A percentile compares a stretch with the other conserved stretches of the same genome.
phyloP scores from a whole-genome alignment of 441 rosid genomes.

The Adansonia madagascariensis region DNA sequence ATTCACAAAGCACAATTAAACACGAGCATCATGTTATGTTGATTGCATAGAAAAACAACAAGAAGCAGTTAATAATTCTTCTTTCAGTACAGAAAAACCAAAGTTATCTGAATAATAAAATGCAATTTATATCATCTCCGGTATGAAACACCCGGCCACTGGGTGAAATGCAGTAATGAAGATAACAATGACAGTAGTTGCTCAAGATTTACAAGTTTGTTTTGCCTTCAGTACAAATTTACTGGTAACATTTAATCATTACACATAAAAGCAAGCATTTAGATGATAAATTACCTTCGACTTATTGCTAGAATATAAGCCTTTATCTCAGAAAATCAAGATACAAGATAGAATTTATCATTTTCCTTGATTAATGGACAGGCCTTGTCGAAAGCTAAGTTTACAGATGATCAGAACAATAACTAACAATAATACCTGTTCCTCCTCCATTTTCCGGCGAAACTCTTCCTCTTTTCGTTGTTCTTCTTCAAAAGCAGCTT shows the following conservation, averaged over 20 bases:
- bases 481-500: slow-evolving; percentile 79
- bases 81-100: not conserved
- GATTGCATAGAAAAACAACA: not conserved
- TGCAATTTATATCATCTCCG: not conserved
- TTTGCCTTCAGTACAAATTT: slow-evolving; percentile 5
- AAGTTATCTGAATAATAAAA: not conserved
- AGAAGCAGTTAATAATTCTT: not conserved
- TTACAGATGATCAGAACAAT: not conserved
- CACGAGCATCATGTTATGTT: not conserved
- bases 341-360: not conserved
- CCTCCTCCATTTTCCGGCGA: slow-evolving; percentile 76
- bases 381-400: not conserved
- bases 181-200: not conserved
- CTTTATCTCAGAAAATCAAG: not conserved
- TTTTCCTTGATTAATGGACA: not conserved
- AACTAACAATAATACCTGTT: slow-evolving; percentile 54
- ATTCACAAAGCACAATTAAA: not conserved
- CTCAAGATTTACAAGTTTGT: not conserved
- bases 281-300: no score
- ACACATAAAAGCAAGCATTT: not conserved
- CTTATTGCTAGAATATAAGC: not conserved
- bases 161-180: not conserved
- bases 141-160: not conserved
- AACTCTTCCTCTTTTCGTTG: slow-evolving; percentile 67
- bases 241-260: not conserved